Evolutionary conservation across 1,284 basidiomycete genomes (phyloP), one percentile per base, ranked within the genome.

Genomic region (Trichosporon ovoides): DNA sequence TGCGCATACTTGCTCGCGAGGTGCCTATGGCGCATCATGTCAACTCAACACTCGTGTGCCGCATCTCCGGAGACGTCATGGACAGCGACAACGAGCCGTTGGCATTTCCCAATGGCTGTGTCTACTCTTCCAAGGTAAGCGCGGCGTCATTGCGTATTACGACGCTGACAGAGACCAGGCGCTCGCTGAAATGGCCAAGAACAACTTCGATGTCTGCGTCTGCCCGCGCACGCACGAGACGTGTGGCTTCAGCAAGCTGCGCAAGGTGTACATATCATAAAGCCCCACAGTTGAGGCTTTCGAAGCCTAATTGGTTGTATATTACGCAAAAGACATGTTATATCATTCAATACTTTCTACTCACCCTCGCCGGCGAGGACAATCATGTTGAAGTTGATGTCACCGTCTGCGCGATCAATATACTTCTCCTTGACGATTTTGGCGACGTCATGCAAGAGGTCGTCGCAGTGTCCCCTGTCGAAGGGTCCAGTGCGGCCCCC

Each of bases 21-120:
- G 91, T 97, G 0, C 95, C 96, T 0, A 87, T 86, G 76, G 91
- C 88, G 63, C 94, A 98, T 77, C 93, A 97, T 73, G 85, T 87
- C 52, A 97, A 95, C 72, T 96, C 92, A 49, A 94, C 91, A 0
- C 89, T 98, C 58, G 93, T 98, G 12, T 98, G 96, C 73, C 79
- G 85, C 43, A 83, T 96, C 65, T 90, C 83, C 57, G 94, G 95
- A 22, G 87, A 86, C 72, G 91, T 98, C 60, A 96, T 98, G 87
- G 88, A 97, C 68, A 92, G 86, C 63, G 85, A 93, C 72, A 95
- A 94, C 69, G 88, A 86, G 79, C 90, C 90, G 1, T 83, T 93
- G 84, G 87, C 85, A n/a, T 89, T 98, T 69, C 89, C 91, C 0
- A 88, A 90, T 63, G 95, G 94, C 3, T 83, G 88, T 65, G 93